Percentiles rank a stretch among this genome's conserved stretches.
Conservation (phyloP, 805 yeast species). For the Scheffersomyces coipomensis region DNA sequence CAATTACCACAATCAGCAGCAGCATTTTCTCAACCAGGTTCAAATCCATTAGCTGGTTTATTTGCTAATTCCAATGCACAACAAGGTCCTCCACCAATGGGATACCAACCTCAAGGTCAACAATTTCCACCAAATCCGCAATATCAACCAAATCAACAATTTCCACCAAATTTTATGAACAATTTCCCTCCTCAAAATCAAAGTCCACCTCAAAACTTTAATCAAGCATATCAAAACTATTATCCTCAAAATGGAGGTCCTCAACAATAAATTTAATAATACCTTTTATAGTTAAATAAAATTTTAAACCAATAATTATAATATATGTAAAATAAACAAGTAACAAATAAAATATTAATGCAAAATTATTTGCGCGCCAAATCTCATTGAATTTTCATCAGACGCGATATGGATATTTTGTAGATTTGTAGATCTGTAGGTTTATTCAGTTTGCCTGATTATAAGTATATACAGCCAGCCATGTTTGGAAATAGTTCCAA, state of each 20-base stretch:
- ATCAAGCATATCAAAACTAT: constrained; percentile 37
- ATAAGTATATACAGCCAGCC: too few species aligned
- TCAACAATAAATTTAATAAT: constrained; percentile 4
- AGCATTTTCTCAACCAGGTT: constrained; percentile 37
- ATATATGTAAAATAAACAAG: too few species aligned
- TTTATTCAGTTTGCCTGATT: too few species aligned
- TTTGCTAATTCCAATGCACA: constrained; percentile 24
- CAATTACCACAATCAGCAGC: constrained; percentile 14
- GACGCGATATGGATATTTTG: too few species aligned
- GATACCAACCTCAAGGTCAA: constrained; percentile 5
- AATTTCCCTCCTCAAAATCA: constrained; percentile 3
- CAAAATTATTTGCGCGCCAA: too few species aligned
- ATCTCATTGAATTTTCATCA: too few species aligned
- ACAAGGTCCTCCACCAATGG: constrained; percentile 12
- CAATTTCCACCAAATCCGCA: constrained; percentile 6
- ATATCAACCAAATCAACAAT: constrained; percentile 6
- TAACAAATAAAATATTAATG: too few species aligned
- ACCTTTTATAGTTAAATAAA: neutral
- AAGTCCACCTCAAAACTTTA: constrained; percentile 14
- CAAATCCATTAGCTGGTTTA: constrained; percentile 49
- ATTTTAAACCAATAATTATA: too few species aligned
- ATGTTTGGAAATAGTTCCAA: too few species aligned
- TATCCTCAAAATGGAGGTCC: constrained; percentile 21
- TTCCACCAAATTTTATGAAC: constrained; percentile 5
- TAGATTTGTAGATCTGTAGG: too few species aligned